phyloP scores from a whole-genome alignment of 169 alveolate species.

The Babesia gibsoni region DNA sequence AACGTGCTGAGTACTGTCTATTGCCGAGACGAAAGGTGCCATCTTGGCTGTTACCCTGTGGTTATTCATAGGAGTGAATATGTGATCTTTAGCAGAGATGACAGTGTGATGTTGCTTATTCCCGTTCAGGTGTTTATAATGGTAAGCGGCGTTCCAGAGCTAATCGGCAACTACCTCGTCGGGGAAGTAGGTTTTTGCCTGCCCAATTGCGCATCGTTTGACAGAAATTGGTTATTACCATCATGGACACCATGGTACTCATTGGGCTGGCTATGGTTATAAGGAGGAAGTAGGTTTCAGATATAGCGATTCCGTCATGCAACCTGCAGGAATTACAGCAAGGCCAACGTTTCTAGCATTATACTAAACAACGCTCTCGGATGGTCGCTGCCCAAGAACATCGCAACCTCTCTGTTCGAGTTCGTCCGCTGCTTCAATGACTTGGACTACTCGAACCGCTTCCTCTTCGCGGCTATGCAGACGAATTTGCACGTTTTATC shows the following conservation, averaged over 20 bases:
- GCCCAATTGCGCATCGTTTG: background rate
- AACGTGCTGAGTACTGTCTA: too few relatives aligned
- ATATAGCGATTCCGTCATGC: background rate
- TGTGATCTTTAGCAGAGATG: background rate
- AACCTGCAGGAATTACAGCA: slow-evolving; percentile 18
- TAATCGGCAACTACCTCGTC: slow-evolving; percentile 26
- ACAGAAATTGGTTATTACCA: slow-evolving; percentile 46
- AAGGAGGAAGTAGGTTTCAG: slow-evolving; percentile 39
- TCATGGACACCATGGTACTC: slow-evolving; percentile 19
- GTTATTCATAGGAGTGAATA: background rate
- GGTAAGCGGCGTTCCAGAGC: slow-evolving; percentile 57
- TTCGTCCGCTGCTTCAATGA: background rate
- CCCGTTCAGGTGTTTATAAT: slow-evolving; percentile 33
- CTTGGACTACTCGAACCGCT: slow-evolving; percentile 26
- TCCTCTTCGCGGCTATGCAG: slow-evolving; percentile 33
- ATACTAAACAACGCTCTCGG: slow-evolving; percentile 32
- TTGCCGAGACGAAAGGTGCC: too few relatives aligned
- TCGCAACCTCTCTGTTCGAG: slow-evolving; percentile 10
- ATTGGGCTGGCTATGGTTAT: slow-evolving; percentile 34
- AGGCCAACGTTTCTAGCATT: slow-evolving; percentile 29
- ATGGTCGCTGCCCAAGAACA: slow-evolving; percentile 49
- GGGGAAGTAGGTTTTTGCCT: slow-evolving; percentile 27
- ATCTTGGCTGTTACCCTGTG: too few relatives aligned
- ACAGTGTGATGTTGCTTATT: background rate
- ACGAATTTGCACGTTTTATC: slow-evolving; percentile 35